phyloP scores from a whole-genome alignment of 2,329 filamentous ascomycete genomes.

The Sphaerulina populicola region DNA sequence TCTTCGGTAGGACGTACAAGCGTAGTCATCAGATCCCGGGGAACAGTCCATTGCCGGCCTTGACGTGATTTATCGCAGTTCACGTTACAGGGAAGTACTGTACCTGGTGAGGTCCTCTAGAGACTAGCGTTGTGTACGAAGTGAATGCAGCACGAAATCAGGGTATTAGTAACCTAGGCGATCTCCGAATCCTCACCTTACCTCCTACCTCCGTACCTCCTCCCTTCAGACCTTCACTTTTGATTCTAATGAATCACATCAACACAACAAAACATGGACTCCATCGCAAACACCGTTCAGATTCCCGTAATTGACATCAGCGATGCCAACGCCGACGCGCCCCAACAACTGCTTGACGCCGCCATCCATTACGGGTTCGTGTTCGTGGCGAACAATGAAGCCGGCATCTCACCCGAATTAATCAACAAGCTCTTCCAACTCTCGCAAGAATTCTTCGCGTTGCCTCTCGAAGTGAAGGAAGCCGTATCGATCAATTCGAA shows the following conservation, averaged over 20 bases:
- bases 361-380: constrained; percentile 80
- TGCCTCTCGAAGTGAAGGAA: constrained; percentile 63
- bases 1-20: not conserved
- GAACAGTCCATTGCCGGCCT: too few species aligned
- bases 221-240: not conserved
- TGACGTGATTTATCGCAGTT: not conserved
- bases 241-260: not conserved
- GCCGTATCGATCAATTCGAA: constrained; percentile 63
- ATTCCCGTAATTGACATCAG: constrained; percentile 83
- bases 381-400: constrained; percentile 69
- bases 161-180: too few species aligned
- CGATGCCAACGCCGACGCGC: constrained; percentile 50
- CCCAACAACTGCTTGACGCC: constrained; percentile 64
- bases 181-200: not conserved
- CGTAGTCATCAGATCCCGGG: not conserved
- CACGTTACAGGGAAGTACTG: not conserved
- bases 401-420: constrained; percentile 52
- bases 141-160: too few species aligned
- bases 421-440: constrained; percentile 66
- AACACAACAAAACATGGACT: constrained; percentile 5
- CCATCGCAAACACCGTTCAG: constrained; percentile 5
- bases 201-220: too few species aligned
- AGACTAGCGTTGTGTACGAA: too few species aligned
- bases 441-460: constrained; percentile 63
- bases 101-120: not conserved